Percentiles rank a stretch among this genome's conserved stretches.
Evolutionary conservation across 78 protist species (phyloP).

Genomic region (Ministeria vibrans): DNA sequence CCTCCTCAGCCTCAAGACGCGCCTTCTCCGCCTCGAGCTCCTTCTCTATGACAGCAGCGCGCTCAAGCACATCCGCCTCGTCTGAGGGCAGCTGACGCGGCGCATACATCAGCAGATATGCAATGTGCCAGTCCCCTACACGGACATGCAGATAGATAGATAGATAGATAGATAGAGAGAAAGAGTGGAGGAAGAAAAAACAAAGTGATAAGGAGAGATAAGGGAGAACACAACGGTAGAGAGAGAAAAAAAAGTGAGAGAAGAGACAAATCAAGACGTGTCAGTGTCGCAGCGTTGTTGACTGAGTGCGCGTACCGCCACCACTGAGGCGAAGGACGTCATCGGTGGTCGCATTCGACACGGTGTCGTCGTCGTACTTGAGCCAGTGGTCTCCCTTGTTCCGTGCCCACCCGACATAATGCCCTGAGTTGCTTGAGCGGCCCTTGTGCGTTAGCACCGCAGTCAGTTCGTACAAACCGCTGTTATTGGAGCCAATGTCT

Average conservation of each 20-base stretch:
- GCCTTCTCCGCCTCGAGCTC: too few relatives aligned
- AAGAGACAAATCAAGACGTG: too few relatives aligned
- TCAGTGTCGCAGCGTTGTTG: too few relatives aligned
- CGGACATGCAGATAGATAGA: too few relatives aligned
- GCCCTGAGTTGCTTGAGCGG: constrained; percentile 85
- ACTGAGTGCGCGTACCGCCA: constrained; percentile 17
- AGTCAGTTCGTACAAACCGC: constrained; percentile 78
- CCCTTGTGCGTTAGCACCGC: constrained; percentile 88
- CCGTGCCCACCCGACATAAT: constrained; percentile 86
- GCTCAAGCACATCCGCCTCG: too few relatives aligned
- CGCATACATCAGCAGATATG: constrained; percentile 69
- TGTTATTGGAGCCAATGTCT: constrained; percentile 14
- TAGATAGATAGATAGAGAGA: too few relatives aligned
- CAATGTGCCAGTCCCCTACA: constrained; percentile 82
- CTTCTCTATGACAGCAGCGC: too few relatives aligned
- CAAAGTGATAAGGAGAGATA: not conserved
- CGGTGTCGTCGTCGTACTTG: constrained; percentile 79
- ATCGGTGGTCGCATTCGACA: constrained; percentile 40
- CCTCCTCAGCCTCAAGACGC: too few relatives aligned
- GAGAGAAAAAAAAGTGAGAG: not conserved
- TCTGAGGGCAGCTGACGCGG: not conserved
- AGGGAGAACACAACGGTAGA: too few relatives aligned
- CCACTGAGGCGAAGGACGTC: constrained; percentile 65
- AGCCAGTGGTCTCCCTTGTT: constrained; percentile 49
- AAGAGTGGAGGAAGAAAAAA: not conserved